A percentile compares a stretch with the other conserved stretches of the same genome.
Evolutionary conservation across 805 yeast species (phyloP).

Genomic region (Suhomyces vadensis): DNA sequence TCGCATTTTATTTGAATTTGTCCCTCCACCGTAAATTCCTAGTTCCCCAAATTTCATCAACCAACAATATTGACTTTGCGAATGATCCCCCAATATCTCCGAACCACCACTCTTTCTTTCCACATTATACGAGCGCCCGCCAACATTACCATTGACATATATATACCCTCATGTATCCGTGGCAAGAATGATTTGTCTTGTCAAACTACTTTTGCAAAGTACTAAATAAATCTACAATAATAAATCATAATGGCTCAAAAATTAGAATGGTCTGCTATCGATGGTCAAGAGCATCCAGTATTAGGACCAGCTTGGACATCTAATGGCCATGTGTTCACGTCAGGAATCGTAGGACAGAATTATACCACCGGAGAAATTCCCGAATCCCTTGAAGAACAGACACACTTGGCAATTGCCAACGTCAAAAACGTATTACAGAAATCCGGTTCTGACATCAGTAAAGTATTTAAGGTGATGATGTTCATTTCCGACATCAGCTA

Average conservation of each 20-base stretch:
- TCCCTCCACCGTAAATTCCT: too few species aligned
- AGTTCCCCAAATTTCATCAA: too few species aligned
- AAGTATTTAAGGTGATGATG: slow-evolving; percentile 50
- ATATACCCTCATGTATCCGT: not conserved
- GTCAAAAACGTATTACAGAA: slow-evolving; percentile 42
- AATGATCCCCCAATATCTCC: too few species aligned
- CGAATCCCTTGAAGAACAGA: slow-evolving; percentile 45
- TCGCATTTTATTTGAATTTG: too few species aligned
- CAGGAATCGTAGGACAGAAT: slow-evolving; percentile 27
- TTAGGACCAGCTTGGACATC: slow-evolving; percentile 30
- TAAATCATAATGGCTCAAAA: slow-evolving; percentile 14
- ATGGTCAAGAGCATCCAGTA: slow-evolving; percentile 32
- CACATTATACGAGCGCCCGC: too few species aligned
- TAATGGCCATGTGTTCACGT: slow-evolving; percentile 24
- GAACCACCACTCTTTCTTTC: too few species aligned
- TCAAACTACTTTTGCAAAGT: too few species aligned
- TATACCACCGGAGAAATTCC: slow-evolving; percentile 43
- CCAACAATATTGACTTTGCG: too few species aligned
- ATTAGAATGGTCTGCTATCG: slow-evolving; percentile 27
- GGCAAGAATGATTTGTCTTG: too few species aligned
- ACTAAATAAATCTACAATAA: too few species aligned
- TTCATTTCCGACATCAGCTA: slow-evolving; percentile 47
- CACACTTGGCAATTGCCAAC: slow-evolving; percentile 46
- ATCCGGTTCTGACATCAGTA: slow-evolving; percentile 47
- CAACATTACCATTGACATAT: not conserved